Evolutionary conservation across 345 rosid species (phyloP).

Genomic region (Draba incana): DNA sequence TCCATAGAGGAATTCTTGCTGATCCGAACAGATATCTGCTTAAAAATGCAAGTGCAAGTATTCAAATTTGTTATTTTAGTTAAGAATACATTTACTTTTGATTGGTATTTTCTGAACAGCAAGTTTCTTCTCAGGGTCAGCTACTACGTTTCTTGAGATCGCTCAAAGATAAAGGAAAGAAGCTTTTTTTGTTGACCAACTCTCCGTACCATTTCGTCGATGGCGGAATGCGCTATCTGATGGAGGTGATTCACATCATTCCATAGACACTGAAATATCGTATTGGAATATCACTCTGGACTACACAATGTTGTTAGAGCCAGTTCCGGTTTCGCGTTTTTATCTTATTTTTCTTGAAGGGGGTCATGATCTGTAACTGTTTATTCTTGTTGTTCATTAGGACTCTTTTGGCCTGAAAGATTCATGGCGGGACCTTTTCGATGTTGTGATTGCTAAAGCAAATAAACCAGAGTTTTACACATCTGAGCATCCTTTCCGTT

Average conservation of each 20-base stretch:
- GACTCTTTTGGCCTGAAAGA: conserved; percentile 64
- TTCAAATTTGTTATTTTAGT: background rate
- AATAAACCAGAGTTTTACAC: conserved; percentile 93
- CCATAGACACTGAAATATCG: background rate
- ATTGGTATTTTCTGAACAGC: background rate
- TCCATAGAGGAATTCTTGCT: conserved; percentile 84
- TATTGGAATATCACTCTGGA: background rate
- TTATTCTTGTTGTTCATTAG: conserved; percentile 45
- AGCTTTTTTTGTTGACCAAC: conserved; percentile 88
- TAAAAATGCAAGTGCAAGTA: conserved; percentile 75
- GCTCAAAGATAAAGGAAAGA: conserved; percentile 91
- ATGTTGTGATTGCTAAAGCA: conserved; percentile 96
- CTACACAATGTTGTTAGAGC: background rate
- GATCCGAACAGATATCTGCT: conserved; percentile 80
- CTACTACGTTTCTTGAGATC: conserved; percentile 66
- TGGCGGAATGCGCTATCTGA: conserved; percentile 91
- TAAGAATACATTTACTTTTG: background rate
- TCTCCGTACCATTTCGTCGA: conserved; percentile 95
- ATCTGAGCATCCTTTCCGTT: conserved; percentile 92
- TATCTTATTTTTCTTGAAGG: background rate
- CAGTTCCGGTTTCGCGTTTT: background rate
- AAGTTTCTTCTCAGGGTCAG: conserved; percentile 56
- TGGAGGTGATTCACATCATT: conserved; percentile 65
- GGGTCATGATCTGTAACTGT: conserved; percentile 13
- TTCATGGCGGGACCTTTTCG: conserved; percentile 94